Base-by-base conservation (phyloP, 352 stramenopile species). In the Phytophthora niederhauseri region DNA sequence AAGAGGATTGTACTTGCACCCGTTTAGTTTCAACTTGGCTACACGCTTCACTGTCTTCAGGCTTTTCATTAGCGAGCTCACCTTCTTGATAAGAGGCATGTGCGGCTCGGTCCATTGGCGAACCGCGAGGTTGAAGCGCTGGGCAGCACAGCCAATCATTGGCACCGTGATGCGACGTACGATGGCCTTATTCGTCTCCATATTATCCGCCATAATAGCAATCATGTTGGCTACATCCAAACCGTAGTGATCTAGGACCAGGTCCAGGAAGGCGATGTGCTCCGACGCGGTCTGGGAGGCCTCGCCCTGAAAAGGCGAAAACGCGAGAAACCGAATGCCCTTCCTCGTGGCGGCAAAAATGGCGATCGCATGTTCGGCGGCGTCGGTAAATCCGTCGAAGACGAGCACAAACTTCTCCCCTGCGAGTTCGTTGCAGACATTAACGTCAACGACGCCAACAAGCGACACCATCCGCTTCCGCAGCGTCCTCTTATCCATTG, bases 51-150 rank as follows among this genome's bases (percentile, higher is more conserved):
- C 45, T 7, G 45, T 51, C 15, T 24, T 51, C 7, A 51, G 45
- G 15, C 15, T 51, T 28, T 28, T 24, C 45, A 51, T 51, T 2
- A 28, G 17, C 8, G n/a, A 14, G 15, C 19, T 51, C 45, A 51
- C 19, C 45, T 51, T 51, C 4, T 51, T 51, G 38, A 63, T 68
- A 6, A 55, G 36, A 1, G 26, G 4, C 36, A 34, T 49, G 24
- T 60, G 31, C 2, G 20, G 17, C 24, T 7, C 51, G 4, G 61
- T 6, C 4, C 53, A 26, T 3, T 31, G 14, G 1, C 45, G 51
- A 12, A 66, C 50, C 14, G 53, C 53, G 3, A 68, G 20, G 41
- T 64, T 70, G 17, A 70, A 64, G 17, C 55, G 63, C 19, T 61
- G 63, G 1, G 55, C 36, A 8, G 55, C 55, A 19, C 63, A 61